These are phyloP conservation scores for Skeletonema grethae DNA, from an alignment of 108 stramenopile genomes.

Conservation along the genomic window DNA sequence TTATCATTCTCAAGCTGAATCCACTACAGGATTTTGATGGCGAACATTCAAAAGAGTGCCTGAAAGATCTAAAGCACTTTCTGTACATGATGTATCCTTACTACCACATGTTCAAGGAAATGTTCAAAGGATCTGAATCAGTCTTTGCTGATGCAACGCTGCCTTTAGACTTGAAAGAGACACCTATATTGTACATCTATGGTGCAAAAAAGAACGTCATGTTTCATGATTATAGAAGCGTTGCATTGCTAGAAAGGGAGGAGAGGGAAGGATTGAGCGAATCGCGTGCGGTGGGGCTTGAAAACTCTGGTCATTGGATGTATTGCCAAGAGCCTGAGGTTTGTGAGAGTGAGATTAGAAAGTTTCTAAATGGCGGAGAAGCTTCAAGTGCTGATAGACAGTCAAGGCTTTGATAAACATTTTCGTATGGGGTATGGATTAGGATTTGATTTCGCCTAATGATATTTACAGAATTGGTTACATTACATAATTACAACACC, in stretches of 20 bases:
- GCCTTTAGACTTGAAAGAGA: slow-evolving; percentile 44
- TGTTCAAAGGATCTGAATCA: slow-evolving; percentile 3
- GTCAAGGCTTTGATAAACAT: slow-evolving; percentile 9
- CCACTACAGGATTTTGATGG: slow-evolving; percentile 23
- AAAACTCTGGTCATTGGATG: slow-evolving; percentile 60
- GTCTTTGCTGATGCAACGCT: slow-evolving; percentile 2
- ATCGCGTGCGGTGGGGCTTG: slow-evolving; percentile 37
- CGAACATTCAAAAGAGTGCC: slow-evolving; percentile 5
- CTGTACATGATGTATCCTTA: slow-evolving; percentile 53
- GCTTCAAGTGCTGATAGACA: neutral
- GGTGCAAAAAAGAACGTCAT: slow-evolving; percentile 53
- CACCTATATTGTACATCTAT: slow-evolving; percentile 58
- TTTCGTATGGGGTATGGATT: too few relatives aligned
- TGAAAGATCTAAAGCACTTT: slow-evolving; percentile 22
- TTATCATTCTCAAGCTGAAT: slow-evolving; percentile 14
- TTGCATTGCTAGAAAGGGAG: slow-evolving; percentile 50
- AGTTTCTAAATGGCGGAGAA: slow-evolving; percentile 9
- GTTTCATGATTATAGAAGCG: slow-evolving; percentile 44
- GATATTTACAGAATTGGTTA: neutral
- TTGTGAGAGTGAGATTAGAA: slow-evolving; percentile 28
- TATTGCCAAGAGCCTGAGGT: slow-evolving; percentile 44
- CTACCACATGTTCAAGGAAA: slow-evolving; percentile 30
- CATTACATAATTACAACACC: slow-evolving; percentile 8
- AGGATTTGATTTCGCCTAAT: too few relatives aligned
- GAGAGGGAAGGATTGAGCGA: slow-evolving; percentile 34